Base-by-base conservation (phyloP, 177 flowering plant species). In the Vitis hybrid region DNA sequence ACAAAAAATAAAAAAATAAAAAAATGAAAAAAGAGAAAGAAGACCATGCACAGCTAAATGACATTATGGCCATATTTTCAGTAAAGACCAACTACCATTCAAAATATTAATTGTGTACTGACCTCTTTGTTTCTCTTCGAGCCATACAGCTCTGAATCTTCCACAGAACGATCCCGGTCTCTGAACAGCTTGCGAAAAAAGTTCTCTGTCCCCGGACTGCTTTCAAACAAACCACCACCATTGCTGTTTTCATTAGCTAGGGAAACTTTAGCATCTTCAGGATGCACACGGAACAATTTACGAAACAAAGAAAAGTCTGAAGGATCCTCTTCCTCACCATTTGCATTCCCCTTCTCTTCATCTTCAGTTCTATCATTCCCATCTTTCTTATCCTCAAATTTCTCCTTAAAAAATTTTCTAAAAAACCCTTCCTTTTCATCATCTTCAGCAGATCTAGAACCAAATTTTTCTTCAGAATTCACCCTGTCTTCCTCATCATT, bases 131-230 rank as follows among this genome's bases (percentile, higher is more conserved):
- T 86, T 79, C 84, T 93, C 80, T 85, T 90, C 14, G 75, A 85
- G 74, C 98, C 89, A 84, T 85, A 89, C 48, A 96, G 80, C 78
- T 93, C 98, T 1, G 97, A 96, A 74, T 96, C 97, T 78, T 96
- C 98, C 67, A 96, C 77, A 31, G 98, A 93, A 22, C 97, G 90
- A 52, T 93, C 99, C 22, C 99, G 94, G 71, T 95, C 99, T 74
- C 90, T 86, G 72, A 96, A 93, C 56, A 96, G 74, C 78, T 94
- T 93, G 69, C 94, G 97, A 71, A 96, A 93, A 75, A 96, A 93
- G 22, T 80, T 93, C 74, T 93, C 97, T 1, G 97, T 91, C 67
- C 98, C 99, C 8, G 97, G 99, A 78, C 98, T 96, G 77, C 97
- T 86, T 71, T 90, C 99, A 73, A 80, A 65, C 60, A 84, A 52